Base-by-base conservation (phyloP, 805 yeast genomes). In the Zygosaccharomyces gambellarensis region DNA sequence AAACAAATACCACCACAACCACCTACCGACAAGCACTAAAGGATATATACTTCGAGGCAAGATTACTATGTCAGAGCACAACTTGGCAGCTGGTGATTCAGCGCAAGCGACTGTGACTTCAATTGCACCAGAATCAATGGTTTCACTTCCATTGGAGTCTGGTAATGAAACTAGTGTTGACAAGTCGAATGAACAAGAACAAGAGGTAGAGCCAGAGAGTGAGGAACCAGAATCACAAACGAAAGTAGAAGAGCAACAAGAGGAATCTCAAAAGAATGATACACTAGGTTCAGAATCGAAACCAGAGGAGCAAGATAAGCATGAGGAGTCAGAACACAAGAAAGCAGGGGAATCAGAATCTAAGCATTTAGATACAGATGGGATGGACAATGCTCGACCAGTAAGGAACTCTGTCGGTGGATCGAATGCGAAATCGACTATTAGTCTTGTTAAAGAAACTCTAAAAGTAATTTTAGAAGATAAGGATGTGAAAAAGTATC, bases 401-500 rank as follows among this genome's bases (percentile, higher is more conserved):
- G 19, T 23, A 14, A 31, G 25, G 14, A 27, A 29, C 7, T 42
- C 45, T 10, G 39, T 30, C 19, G 43, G 50, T 8, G 46, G 55
- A 22, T 51, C 57, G 10, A 65, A 65, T 46, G 62, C 64, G 21
- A 60, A 61, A 21, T 62, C 74, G 0, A 69, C 71, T 19, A 51
- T 63, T 14, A 45, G 62, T 10, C 74, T 81, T 48, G 75, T 85
- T 56, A 79, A 76, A 54, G 75, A 75, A 47, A 80, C 89, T 2
- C 75, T 87, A 54, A 81, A 82, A 50, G 58, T 71, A 12, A 81
- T 87, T 54, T 64, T 78, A 36, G 72, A 64, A 30, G 76, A 79
- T 51, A 85, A 83, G 59, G 94, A 85, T 39, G 80, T 82, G 12
- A 75, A 76, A 52, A 76, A 78, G 52, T 67, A 72, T 49, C 63